Conservation (phyloP, 257 asterid species). For the Anisodus tanguticus region DNA sequence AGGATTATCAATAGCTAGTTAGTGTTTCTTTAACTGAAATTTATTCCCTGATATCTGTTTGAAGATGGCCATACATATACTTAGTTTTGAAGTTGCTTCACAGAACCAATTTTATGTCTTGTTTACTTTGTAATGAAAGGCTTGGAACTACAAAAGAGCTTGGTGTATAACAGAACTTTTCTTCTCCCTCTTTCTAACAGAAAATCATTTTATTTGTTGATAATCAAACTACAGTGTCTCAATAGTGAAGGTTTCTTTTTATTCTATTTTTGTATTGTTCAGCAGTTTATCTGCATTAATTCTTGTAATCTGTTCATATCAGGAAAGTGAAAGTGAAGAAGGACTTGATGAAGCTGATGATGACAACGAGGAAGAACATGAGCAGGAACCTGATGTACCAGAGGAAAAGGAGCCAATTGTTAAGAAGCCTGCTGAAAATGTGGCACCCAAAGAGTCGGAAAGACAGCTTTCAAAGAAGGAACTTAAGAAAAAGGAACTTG, state of each 20-base stretch:
- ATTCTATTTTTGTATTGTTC: not conserved
- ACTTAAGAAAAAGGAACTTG: slow-evolving; percentile 93
- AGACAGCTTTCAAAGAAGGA: slow-evolving; percentile 96
- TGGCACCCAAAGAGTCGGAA: slow-evolving; percentile 77
- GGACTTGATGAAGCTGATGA: slow-evolving; percentile 52
- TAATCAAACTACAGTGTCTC: not conserved
- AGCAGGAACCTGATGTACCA: slow-evolving; percentile 66
- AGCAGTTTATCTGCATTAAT: slow-evolving; percentile 8
- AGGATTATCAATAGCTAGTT: slow-evolving; percentile 4
- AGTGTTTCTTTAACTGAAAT: slow-evolving; percentile 23
- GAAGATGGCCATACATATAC: not conserved
- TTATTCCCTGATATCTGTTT: not conserved
- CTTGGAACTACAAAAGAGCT: not conserved
- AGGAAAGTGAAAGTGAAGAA: slow-evolving; percentile 59
- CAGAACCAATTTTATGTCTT: not conserved
- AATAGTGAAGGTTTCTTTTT: not conserved
- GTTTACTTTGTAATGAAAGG: slow-evolving; percentile 11
- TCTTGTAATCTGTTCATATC: slow-evolving; percentile 27
- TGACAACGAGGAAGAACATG: slow-evolving; percentile 80
- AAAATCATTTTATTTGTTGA: not conserved
- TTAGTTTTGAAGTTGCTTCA: not conserved
- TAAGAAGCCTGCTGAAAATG: slow-evolving; percentile 53
- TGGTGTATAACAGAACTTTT: not conserved
- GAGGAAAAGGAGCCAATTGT: slow-evolving; percentile 51
- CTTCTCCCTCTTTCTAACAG: not conserved